Evolutionary conservation across 2,329 filamentous ascomycete genomes (phyloP).

Genomic region (Penicillium frequentans): DNA sequence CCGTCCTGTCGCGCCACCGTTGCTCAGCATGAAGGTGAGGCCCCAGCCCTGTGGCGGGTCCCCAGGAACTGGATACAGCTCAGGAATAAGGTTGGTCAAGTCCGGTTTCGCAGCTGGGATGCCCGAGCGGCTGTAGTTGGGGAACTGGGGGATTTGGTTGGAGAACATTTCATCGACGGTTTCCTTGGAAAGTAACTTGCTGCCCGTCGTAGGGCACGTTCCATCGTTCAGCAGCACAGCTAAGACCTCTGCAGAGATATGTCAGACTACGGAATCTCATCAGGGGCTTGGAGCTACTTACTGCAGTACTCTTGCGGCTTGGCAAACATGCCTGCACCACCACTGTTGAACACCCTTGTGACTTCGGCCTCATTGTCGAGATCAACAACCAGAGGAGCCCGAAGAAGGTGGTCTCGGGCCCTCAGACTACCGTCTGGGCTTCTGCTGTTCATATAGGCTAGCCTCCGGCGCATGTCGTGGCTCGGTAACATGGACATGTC

Average conservation of each 20-base stretch:
- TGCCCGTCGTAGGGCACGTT: conserved; percentile 56
- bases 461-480: conserved; percentile 52
- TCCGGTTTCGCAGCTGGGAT: conserved; percentile 51
- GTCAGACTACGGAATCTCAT: background rate
- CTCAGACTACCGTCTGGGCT: conserved; percentile 45
- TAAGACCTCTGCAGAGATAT: conserved; percentile 49
- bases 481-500: conserved; percentile 60
- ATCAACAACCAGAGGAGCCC: conserved; percentile 45
- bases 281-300: background rate
- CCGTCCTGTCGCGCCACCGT: conserved; percentile 52
- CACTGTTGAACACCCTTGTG: conserved; percentile 57
- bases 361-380: conserved; percentile 34
- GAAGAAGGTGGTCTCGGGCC: conserved; percentile 53
- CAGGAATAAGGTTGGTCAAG: conserved; percentile 49
- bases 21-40: conserved; percentile 58
- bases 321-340: conserved; percentile 63
- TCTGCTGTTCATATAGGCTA: conserved; percentile 60
- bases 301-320: conserved; percentile 57
- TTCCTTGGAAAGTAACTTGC: conserved; percentile 54
- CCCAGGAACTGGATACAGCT: conserved; percentile 50
- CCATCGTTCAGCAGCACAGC: conserved; percentile 65
- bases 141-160: conserved; percentile 61
- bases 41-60: conserved; percentile 62
- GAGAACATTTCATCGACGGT: conserved; percentile 65
- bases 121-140: conserved; percentile 51